Percentiles rank a stretch among this genome's conserved stretches.
Evolutionary conservation across 495 filamentous ascomycete genomes (phyloP).

Genomic region (Aspergillus campestris): DNA sequence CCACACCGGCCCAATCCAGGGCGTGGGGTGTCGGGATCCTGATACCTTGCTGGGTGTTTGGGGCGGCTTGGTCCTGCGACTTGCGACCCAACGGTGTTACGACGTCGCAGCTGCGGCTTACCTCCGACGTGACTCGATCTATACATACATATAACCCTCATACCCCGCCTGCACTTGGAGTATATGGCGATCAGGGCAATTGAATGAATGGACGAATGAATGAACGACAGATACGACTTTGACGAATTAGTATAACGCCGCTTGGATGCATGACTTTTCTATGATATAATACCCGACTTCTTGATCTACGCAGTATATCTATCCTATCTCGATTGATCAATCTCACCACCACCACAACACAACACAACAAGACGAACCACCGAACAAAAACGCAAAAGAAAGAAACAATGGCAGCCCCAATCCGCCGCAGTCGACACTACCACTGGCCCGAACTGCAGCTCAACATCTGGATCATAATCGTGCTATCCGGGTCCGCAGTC

Average conservation of each 20-base stretch:
- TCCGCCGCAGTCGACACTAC: slow-evolving; percentile 55
- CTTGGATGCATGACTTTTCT: too few species aligned
- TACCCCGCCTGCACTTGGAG: neutral
- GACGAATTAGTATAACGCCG: too few species aligned
- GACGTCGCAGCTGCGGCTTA: neutral
- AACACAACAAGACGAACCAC: neutral
- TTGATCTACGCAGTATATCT: neutral
- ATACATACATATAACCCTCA: too few species aligned
- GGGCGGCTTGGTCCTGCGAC: too few species aligned
- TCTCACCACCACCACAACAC: neutral
- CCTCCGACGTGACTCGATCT: too few species aligned
- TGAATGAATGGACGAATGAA: too few species aligned
- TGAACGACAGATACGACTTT: too few species aligned
- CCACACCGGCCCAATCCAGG: too few species aligned
- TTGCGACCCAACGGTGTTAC: too few species aligned
- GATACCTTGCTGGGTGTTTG: too few species aligned
- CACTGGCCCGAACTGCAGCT: slow-evolving; percentile 92
- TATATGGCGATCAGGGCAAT: neutral
- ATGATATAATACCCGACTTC: neutral
- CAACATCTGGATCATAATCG: slow-evolving; percentile 86
- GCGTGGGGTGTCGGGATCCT: too few species aligned
- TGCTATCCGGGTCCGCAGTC: slow-evolving; percentile 67
- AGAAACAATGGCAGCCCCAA: slow-evolving; percentile 12
- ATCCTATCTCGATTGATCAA: neutral
- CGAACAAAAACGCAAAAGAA: neutral